Evolutionary conservation across 1,284 basidiomycete genomes (phyloP), one percentile per base, ranked within the genome.

Genomic region (Cryptococcus sp.): DNA sequence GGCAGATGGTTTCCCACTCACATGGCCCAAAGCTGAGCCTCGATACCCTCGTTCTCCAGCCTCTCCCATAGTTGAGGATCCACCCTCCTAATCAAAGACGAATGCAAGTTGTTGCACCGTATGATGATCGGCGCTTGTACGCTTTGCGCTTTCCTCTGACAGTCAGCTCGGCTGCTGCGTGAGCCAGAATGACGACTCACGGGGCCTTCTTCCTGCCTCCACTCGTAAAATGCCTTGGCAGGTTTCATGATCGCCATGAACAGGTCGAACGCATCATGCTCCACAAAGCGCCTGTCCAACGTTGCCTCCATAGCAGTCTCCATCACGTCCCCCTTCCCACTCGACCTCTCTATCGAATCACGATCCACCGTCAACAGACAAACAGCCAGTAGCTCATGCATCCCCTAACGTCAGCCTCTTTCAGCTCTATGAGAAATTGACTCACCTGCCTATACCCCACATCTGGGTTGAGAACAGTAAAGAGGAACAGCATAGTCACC

Each of bases 21-120:
- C 86, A 95, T 91, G 49, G 88, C 89, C 74, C 90, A 97, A 40
- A 95, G 86, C 68, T 95, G 92, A 5, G 91, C 88, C 69, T 97
- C 92, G 38, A 95, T 84, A 2, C 85, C 86, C 31, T 83, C 79
- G 26, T 77, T 79, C 57, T 87, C 83, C 73, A 95, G 77, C 36
- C 79, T 77, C 54, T 81, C 79, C 78, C 83, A 86, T 21, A 95
- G 73, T 37, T 82, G 72, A n/a, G 87, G 87, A 68, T 97, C 92
- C 33, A 87, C 81, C n/a, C 77, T 77, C 62, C 82, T 81, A 21
- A 94, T 76, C 26, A 86, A 74, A 33, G 77, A 78, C 0, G 79
- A 79, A 60, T 94, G 89, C 35, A 95, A 81, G 39, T 80, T 77
- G 58, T 84, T 83, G 64, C 88, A 92, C 1, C 83, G 80, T 48